These are phyloP conservation scores for Mycena vitilis DNA, from an alignment of 768 basidiomycete species.

Conservation along the genomic window DNA sequence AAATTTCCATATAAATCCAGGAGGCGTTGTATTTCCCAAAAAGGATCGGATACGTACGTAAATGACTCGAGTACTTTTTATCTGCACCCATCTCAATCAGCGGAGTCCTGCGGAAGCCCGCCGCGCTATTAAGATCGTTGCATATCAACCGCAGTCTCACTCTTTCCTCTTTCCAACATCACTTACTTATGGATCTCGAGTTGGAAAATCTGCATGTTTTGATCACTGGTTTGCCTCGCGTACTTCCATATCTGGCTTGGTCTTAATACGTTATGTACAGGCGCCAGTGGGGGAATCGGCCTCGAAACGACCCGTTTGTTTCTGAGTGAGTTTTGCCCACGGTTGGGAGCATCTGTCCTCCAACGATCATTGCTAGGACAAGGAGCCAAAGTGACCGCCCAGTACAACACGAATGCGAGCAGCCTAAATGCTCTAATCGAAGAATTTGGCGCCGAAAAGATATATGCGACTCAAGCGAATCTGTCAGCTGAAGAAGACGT, in stretches of 20 bases:
- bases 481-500: slow-evolving; percentile 70
- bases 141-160: too few species aligned
- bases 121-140: too few species aligned
- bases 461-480: slow-evolving; percentile 64
- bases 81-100: too few species aligned
- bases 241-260: background rate
- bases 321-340: slow-evolving; percentile 54
- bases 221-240: slow-evolving; percentile 62
- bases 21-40: too few species aligned
- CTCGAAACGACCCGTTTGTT: slow-evolving; percentile 69
- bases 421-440: slow-evolving; percentile 55
- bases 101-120: too few species aligned
- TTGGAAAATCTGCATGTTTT: slow-evolving; percentile 73
- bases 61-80: too few species aligned
- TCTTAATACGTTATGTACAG: slow-evolving; percentile 44
- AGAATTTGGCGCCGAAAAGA: slow-evolving; percentile 47
- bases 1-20: too few species aligned
- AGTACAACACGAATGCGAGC: slow-evolving; percentile 67
- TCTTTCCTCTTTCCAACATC: too few species aligned
- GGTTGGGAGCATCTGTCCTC: background rate
- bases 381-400: slow-evolving; percentile 77
- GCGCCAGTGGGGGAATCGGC: slow-evolving; percentile 83
- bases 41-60: too few species aligned
- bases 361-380: slow-evolving; percentile 57
- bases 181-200: slow-evolving; percentile 60